Percentiles rank a stretch among this genome's conserved stretches.
Conservation (phyloP, 371 early-diverging fungal genomes). For the Syncephalis plumigaleata region DNA sequence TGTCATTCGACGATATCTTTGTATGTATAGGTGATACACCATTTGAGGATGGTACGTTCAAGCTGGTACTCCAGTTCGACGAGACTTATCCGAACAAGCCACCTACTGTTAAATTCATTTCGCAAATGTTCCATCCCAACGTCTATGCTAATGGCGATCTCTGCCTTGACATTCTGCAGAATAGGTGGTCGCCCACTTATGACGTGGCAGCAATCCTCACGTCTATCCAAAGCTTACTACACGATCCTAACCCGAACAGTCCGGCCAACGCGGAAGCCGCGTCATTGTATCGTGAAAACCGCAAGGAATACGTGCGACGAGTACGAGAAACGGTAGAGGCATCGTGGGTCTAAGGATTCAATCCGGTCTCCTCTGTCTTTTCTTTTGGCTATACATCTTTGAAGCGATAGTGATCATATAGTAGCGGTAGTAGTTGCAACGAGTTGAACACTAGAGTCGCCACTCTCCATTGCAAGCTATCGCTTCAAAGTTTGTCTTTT, state of each 20-base stretch:
- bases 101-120: slow-evolving; percentile 91
- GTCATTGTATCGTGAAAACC: slow-evolving; percentile 79
- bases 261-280: slow-evolving; percentile 99
- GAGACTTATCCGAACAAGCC: slow-evolving; percentile 98
- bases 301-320: slow-evolving; percentile 82
- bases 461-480: too few species aligned
- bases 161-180: slow-evolving; percentile 97
- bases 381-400: too few species aligned
- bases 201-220: slow-evolving; percentile 94
- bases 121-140: slow-evolving; percentile 99
- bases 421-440: too few species aligned
- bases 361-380: too few species aligned
- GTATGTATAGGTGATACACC: slow-evolving; percentile 72
- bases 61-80: slow-evolving; percentile 88
- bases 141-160: slow-evolving; percentile 97
- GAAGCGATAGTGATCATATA: too few species aligned
- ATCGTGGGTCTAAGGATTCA: slow-evolving; percentile 44
- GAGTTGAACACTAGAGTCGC: too few species aligned
- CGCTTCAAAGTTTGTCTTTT: too few species aligned
- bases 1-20: too few species aligned
- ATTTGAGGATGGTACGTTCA: slow-evolving; percentile 99
- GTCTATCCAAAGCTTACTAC: slow-evolving; percentile 92
- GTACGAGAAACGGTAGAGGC: slow-evolving; percentile 89
- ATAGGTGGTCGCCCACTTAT: slow-evolving; percentile 95
- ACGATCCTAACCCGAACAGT: slow-evolving; percentile 96